Evolutionary conservation across 164 flowering plant species (phyloP).

Genomic region (Euptelea pleiosperma): DNA sequence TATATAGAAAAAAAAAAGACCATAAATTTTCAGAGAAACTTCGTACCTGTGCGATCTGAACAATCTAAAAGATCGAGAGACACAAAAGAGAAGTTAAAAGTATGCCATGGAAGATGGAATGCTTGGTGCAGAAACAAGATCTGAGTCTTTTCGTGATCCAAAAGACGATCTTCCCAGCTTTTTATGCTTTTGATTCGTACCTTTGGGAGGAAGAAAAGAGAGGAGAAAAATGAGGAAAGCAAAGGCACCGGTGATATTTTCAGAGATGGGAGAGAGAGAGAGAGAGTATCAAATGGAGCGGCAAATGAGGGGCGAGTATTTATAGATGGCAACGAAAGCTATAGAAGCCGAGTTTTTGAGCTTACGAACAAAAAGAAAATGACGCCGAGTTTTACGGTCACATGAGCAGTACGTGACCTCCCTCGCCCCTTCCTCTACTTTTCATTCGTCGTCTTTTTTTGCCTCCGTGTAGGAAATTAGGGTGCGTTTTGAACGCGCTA

Average conservation of each 20-base stretch:
- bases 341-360: background rate
- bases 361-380: background rate
- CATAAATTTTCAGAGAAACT: background rate
- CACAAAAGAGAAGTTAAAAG: background rate
- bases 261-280: background rate
- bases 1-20: background rate
- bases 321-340: slow-evolving; percentile 5
- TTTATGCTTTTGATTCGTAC: slow-evolving; percentile 5
- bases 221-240: background rate
- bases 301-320: background rate
- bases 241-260: too few relatives aligned
- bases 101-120: background rate
- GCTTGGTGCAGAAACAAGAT: slow-evolving; percentile 4
- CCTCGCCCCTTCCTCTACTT: too few relatives aligned
- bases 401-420: background rate
- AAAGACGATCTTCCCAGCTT: background rate
- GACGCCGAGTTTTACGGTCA: background rate
- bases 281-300: background rate
- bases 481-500: too few relatives aligned
- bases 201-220: slow-evolving; percentile 3
- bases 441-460: too few relatives aligned
- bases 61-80: slow-evolving; percentile 1
- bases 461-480: too few relatives aligned
- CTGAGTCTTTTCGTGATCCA: slow-evolving; percentile 5
- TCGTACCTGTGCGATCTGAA: slow-evolving; percentile 5